Evolutionary conservation across 306 rosid species (phyloP).

Genomic region (Luffa aegyptiaca): DNA sequence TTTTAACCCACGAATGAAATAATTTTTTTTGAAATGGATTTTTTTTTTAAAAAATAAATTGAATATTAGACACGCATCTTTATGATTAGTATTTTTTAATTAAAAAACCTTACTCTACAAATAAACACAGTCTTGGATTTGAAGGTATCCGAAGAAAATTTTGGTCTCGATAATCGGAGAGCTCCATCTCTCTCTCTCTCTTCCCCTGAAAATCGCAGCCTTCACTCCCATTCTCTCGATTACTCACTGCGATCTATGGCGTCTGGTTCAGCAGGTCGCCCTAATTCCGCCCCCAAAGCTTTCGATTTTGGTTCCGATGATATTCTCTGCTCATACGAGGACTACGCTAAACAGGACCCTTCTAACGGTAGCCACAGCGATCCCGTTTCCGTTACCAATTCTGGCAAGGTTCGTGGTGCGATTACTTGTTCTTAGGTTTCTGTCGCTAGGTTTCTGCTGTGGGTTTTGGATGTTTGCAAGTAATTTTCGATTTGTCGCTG

Average conservation of each 20-base stretch:
- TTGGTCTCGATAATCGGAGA: neutral
- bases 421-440: neutral
- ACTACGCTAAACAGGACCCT: conserved; percentile 35
- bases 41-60: neutral
- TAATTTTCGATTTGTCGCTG: neutral
- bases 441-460: too few species aligned
- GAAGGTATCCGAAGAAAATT: conserved; percentile 5
- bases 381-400: conserved; percentile 30
- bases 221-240: neutral
- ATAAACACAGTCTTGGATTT: conserved; percentile 14
- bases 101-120: neutral
- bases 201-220: conserved; percentile 11
- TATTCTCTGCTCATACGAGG: conserved; percentile 57
- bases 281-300: conserved; percentile 45
- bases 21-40: neutral
- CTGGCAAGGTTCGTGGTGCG: conserved; percentile 40
- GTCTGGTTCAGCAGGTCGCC: conserved; percentile 72
- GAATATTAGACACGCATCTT: neutral
- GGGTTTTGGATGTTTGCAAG: neutral
- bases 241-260: conserved; percentile 39
- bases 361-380: conserved; percentile 46
- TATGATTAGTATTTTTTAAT: neutral
- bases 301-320: conserved; percentile 63
- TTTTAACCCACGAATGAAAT: neutral
- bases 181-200: neutral